These are phyloP conservation scores for Fusarium marasasianum DNA, from an alignment of 2,329 filamentous ascomycete species.

Conservation along the genomic window DNA sequence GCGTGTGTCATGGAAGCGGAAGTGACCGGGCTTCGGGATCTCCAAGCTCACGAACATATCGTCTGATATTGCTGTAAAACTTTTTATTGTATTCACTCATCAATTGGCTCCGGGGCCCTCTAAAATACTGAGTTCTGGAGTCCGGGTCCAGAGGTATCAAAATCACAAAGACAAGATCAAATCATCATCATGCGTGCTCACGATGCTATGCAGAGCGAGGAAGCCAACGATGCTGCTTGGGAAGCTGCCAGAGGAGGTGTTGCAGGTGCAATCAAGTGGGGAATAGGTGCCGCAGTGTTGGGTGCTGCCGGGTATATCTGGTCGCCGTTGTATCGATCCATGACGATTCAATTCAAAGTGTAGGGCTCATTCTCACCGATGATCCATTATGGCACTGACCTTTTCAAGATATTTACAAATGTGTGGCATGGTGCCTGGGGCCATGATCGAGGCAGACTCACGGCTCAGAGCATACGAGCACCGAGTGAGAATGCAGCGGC, in stretches of 20 bases:
- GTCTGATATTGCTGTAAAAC: slow-evolving; percentile 18
- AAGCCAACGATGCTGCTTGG: slow-evolving; percentile 76
- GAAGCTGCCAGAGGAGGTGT: slow-evolving; percentile 75
- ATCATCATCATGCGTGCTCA: slow-evolving; percentile 34
- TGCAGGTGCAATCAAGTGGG: slow-evolving; percentile 77
- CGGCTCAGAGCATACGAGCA: slow-evolving; percentile 74
- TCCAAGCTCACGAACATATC: slow-evolving; percentile 19
- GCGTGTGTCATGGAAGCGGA: slow-evolving; percentile 34
- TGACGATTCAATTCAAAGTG: slow-evolving; percentile 83
- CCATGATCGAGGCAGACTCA: slow-evolving; percentile 79
- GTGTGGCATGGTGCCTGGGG: slow-evolving; percentile 84
- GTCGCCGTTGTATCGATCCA: slow-evolving; percentile 76
- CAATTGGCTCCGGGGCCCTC: not conserved
- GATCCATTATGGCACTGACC: not conserved
- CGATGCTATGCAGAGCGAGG: slow-evolving; percentile 69
- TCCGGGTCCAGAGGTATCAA: not conserved
- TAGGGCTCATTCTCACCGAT: slow-evolving; percentile 52
- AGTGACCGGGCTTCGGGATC: slow-evolving; percentile 22
- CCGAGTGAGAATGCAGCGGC: slow-evolving; percentile 70
- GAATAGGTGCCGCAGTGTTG: slow-evolving; percentile 69
- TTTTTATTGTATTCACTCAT: not conserved
- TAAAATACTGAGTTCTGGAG: not conserved
- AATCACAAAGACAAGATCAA: not conserved
- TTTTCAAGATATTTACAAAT: slow-evolving; percentile 77
- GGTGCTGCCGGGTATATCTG: slow-evolving; percentile 69